phyloP scores from a whole-genome alignment of 305 asterid genomes.

The Nicotiana rustica region DNA sequence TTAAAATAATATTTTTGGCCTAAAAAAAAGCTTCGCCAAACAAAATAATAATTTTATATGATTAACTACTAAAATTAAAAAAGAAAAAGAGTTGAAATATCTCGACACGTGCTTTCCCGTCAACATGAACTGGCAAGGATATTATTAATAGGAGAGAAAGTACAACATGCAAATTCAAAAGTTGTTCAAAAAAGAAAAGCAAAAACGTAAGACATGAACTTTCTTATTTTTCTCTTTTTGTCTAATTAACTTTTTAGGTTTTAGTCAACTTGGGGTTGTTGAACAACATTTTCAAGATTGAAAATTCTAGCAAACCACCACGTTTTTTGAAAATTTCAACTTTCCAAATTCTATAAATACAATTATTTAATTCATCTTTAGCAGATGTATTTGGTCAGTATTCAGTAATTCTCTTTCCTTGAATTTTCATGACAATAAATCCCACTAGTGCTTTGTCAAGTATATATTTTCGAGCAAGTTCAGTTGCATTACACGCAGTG shows the following conservation, averaged over 20 bases:
- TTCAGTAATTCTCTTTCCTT: neutral
- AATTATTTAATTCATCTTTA: neutral
- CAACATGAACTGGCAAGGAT: constrained; percentile 1
- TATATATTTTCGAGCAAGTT: too few relatives aligned
- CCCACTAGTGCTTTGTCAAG: too few relatives aligned
- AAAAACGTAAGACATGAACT: too few relatives aligned
- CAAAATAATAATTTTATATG: too few relatives aligned
- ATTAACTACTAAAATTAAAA: neutral
- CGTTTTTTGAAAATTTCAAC: neutral
- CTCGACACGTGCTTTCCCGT: neutral
- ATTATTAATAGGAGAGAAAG: neutral
- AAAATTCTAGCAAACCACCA: neutral
- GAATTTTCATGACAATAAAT: too few relatives aligned
- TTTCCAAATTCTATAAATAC: too few relatives aligned
- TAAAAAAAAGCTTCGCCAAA: too few relatives aligned
- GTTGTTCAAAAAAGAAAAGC: neutral
- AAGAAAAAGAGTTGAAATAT: neutral
- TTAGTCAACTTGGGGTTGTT: constrained; percentile 21
- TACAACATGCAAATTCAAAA: neutral
- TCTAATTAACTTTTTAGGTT: neutral
- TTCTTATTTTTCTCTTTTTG: neutral
- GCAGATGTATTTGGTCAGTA: neutral
- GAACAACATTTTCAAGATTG: neutral
- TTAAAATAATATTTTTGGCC: too few relatives aligned
- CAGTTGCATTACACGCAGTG: too few relatives aligned